phyloP scores from a whole-genome alignment of 345 rosid species.

The Ceriops tagal region DNA sequence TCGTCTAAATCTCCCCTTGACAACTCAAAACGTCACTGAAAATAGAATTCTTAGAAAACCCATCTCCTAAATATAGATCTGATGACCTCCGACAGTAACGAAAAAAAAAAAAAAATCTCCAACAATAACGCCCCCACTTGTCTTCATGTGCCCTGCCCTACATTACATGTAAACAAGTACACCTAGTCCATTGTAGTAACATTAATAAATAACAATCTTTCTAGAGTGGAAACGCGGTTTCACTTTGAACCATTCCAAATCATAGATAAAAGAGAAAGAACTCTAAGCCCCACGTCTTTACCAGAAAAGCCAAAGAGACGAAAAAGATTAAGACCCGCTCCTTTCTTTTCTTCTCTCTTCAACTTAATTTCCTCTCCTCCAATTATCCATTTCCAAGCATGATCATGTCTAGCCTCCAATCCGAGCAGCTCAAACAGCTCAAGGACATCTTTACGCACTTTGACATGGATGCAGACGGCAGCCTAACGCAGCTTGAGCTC shows the following conservation, averaged over 20 bases:
- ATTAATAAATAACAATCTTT: neutral
- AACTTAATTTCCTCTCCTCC: neutral
- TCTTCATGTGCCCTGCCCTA: neutral
- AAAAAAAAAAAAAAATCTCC: neutral
- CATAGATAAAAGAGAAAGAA: neutral
- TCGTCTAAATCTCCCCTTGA: neutral
- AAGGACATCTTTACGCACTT: conserved; percentile 78
- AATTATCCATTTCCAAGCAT: conserved; percentile 19
- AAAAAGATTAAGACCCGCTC: neutral
- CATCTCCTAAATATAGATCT: neutral
- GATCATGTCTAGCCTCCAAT: conserved; percentile 29
- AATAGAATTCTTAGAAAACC: neutral
- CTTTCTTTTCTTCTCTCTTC: neutral
- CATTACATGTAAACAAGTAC: too few species aligned
- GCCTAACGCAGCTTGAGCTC: conserved; percentile 78
- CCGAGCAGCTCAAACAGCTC: conserved; percentile 67
- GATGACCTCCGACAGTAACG: neutral
- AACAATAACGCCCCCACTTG: neutral
- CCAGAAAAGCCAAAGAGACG: conserved; percentile 9
- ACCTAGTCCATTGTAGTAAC: neutral
- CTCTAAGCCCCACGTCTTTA: conserved; percentile 9
- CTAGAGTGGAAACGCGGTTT: conserved; percentile 14
- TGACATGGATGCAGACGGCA: conserved; percentile 87
- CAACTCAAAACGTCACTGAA: neutral
- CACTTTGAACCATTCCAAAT: conserved; percentile 19